These are phyloP conservation scores for Colletotrichum lini DNA, from an alignment of 2,329 filamentous ascomycete species.

Conservation along the genomic window DNA sequence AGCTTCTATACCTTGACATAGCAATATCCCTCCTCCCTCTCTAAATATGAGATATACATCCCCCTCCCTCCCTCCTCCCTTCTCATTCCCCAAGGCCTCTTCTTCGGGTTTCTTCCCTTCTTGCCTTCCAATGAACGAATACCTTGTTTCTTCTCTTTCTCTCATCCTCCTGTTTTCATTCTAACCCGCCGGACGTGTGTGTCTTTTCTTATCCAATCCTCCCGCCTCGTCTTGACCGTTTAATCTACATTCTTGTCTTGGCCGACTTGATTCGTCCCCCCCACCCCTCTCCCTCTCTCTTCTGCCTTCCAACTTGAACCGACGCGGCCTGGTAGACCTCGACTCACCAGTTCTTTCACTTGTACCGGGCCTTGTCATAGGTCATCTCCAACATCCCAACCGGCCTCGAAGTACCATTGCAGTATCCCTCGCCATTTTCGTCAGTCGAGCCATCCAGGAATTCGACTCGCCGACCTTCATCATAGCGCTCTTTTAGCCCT, in stretches of 20 bases:
- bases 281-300: background rate
- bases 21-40: conserved; percentile 26
- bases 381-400: background rate
- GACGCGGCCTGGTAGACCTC: background rate
- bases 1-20: conserved; percentile 12
- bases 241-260: conserved; percentile 22
- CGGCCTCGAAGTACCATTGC: background rate
- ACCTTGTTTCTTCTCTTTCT: conserved; percentile 14
- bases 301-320: background rate
- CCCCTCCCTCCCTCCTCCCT: conserved; percentile 15
- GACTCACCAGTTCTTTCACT: background rate
- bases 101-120: conserved; percentile 33
- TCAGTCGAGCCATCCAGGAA: background rate
- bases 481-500: no score
- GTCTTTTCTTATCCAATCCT: conserved; percentile 24
- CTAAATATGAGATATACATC: conserved; percentile 11
- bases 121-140: conserved; percentile 12
- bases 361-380: background rate
- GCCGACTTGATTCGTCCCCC: conserved; percentile 9
- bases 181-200: conserved; percentile 8
- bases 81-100: conserved; percentile 21
- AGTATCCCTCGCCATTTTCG: background rate
- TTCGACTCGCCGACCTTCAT: background rate
- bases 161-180: conserved; percentile 1
- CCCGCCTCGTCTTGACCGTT: conserved; percentile 9